A percentile compares a stretch with the other conserved stretches of the same genome.
phyloP scores from a whole-genome alignment of 371 early-diverging fungal genomes.

The Apophysomyces ossiformis region DNA sequence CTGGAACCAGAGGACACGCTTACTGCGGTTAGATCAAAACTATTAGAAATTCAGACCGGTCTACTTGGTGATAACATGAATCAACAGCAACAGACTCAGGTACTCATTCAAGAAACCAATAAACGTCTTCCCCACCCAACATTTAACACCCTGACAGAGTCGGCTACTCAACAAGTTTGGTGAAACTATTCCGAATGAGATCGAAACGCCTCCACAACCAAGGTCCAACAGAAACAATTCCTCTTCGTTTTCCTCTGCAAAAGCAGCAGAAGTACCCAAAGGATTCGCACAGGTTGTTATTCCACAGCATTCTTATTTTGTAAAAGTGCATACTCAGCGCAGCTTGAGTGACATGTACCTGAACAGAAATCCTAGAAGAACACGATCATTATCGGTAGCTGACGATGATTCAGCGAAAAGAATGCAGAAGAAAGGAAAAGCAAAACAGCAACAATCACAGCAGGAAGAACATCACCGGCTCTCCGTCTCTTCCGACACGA shows the following conservation, averaged over 20 bases:
- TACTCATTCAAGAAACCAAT: conserved; percentile 10
- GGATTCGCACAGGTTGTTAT: conserved; percentile 38
- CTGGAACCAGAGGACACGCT: conserved; percentile 7
- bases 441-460: conserved; percentile 8
- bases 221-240: not conserved
- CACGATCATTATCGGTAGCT: conserved; percentile 10
- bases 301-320: conserved; percentile 36
- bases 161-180: conserved; percentile 1
- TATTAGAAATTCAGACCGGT: not conserved
- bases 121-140: conserved; percentile 2
- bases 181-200: not conserved
- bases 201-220: not conserved
- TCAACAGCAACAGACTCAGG: conserved; percentile 10
- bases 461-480: conserved; percentile 4
- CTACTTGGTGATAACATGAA: not conserved
- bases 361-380: conserved; percentile 24
- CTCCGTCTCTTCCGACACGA: not conserved
- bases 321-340: conserved; percentile 44
- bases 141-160: conserved; percentile 6
- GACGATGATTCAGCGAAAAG: not conserved
- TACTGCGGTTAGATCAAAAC: conserved; percentile 8
- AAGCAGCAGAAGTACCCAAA: conserved; percentile 34
- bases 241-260: conserved; percentile 1
- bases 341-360: conserved; percentile 27
- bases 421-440: not conserved